Conservation (phyloP, 371 early-diverging fungal genomes). For the Mortierella sp. region DNA sequence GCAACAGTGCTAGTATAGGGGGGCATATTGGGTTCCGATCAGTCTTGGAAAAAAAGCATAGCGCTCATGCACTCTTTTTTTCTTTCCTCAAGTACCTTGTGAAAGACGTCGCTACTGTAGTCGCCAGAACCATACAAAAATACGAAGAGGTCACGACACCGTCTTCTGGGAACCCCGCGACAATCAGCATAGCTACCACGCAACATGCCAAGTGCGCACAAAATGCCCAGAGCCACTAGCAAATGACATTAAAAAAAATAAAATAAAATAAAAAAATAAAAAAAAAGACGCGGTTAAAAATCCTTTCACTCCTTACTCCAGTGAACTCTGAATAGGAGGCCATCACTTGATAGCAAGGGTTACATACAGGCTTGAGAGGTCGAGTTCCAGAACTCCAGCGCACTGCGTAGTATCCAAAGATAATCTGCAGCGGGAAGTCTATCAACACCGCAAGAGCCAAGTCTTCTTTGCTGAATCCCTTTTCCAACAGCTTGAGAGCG, state of each 20-base stretch:
- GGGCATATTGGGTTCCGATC: no score
- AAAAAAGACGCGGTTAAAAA: neutral
- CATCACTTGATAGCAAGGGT: neutral
- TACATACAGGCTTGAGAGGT: constrained; percentile 89
- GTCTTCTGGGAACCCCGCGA: constrained; percentile 77
- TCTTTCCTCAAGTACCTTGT: constrained; percentile 48
- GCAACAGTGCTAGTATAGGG: constrained; percentile 92
- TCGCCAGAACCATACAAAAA: constrained; percentile 81
- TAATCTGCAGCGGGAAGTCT: constrained; percentile 95
- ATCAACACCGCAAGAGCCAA: constrained; percentile 91
- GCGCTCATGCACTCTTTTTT: no score
- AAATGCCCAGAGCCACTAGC: constrained; percentile 92
- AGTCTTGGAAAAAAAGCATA: no score
- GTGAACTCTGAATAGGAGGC: neutral
- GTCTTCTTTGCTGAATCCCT: constrained; percentile 95
- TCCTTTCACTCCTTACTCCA: no score
- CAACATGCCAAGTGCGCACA: constrained; percentile 85
- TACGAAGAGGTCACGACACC: constrained; percentile 75
- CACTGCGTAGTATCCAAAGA: constrained; percentile 97
- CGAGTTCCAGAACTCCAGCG: constrained; percentile 90
- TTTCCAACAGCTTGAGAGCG: constrained; percentile 92
- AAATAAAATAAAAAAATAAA: neutral
- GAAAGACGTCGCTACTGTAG: constrained; percentile 89
- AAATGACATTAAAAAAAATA: neutral
- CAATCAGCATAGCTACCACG: constrained; percentile 84